phyloP scores from a whole-genome alignment of 306 rosid species.

The Abrus precatorius region DNA sequence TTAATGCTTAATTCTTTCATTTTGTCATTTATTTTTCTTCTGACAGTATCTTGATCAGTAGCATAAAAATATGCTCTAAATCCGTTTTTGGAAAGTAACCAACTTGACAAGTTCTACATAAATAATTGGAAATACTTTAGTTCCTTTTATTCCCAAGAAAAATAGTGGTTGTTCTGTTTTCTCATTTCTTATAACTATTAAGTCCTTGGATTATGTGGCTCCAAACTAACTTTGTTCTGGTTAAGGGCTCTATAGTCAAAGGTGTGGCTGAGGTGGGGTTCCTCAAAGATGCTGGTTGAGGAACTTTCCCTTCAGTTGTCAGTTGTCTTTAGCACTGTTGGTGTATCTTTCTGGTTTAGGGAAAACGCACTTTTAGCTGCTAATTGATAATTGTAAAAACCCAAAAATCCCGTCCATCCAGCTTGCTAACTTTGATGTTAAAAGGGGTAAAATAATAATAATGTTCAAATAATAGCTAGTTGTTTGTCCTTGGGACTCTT shows the following conservation, averaged over 20 bases:
- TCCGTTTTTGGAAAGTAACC: neutral
- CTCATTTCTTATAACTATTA: neutral
- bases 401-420: neutral
- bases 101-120: constrained; percentile 18
- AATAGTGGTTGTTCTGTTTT: neutral
- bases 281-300: neutral
- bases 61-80: constrained; percentile 19
- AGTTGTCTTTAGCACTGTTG: neutral
- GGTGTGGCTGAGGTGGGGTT: neutral
- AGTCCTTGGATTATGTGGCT: neutral
- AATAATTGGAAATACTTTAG: neutral
- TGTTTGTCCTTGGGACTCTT: neutral
- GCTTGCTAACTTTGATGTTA: neutral
- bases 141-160: neutral
- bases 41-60: neutral
- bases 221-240: neutral
- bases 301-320: neutral
- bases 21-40: constrained; percentile 21
- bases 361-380: neutral
- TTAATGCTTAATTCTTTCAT: neutral
- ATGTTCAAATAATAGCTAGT: neutral
- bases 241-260: neutral
- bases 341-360: constrained; percentile 18
- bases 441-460: neutral
- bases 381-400: neutral